Evolutionary conservation across 768 basidiomycete genomes (phyloP).

Genomic region (Psilocybe subaeruginosa): DNA sequence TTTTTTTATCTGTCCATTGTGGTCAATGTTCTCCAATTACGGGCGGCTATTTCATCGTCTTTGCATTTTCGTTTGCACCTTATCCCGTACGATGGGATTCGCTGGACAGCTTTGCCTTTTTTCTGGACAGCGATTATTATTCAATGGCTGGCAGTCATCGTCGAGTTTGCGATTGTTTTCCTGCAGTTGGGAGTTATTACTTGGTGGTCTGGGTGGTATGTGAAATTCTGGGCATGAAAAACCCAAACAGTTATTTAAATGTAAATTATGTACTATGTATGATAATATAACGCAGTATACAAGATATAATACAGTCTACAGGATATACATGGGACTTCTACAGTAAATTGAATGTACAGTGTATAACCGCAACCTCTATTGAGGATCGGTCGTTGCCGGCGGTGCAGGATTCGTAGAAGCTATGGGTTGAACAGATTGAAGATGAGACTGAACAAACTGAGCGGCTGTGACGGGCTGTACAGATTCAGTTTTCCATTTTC

Average conservation of each 20-base stretch:
- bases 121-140: constrained; percentile 67
- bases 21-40: constrained; percentile 56
- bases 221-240: constrained; percentile 46
- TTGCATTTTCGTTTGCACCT: constrained; percentile 56
- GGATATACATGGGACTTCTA: neutral
- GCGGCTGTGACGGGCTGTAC: constrained; percentile 19
- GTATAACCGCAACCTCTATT: neutral
- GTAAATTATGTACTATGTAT: constrained; percentile 28
- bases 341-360: neutral
- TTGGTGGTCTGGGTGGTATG: constrained; percentile 81
- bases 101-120: constrained; percentile 65
- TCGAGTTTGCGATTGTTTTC: constrained; percentile 59
- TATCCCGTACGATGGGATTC: constrained; percentile 62
- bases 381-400: neutral
- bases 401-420: neutral
- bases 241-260: constrained; percentile 1
- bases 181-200: constrained; percentile 59
- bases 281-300: neutral
- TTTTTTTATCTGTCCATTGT: constrained; percentile 53
- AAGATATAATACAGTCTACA: neutral
- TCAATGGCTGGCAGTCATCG: constrained; percentile 67
- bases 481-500: constrained; percentile 32
- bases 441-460: neutral
- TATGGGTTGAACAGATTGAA: neutral
- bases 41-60: constrained; percentile 59